phyloP scores from a whole-genome alignment of 768 basidiomycete species.

The Auriscalpium microsporum region DNA sequence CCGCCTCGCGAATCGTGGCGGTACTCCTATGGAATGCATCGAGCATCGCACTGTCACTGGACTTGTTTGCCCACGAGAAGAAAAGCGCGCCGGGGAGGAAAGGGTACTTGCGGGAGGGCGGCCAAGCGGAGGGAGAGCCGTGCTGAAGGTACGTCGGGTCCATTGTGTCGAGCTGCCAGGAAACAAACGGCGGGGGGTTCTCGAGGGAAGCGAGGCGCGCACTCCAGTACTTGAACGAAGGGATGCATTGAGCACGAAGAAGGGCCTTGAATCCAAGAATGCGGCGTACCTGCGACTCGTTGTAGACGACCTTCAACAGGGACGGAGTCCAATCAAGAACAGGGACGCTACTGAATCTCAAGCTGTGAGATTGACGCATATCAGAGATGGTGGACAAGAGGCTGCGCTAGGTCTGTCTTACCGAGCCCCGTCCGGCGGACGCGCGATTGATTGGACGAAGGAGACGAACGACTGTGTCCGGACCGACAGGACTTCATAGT shows the following conservation, averaged over 20 bases:
- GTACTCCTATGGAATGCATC: not conserved
- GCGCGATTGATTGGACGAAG: not conserved
- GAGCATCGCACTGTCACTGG: not conserved
- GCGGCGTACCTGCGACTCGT: not conserved
- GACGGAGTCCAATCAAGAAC: not conserved
- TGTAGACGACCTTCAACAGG: not conserved
- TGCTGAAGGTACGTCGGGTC: not conserved
- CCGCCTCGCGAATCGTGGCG: not conserved
- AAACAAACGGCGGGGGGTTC: not conserved
- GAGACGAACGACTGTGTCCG: not conserved
- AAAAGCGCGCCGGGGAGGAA: not conserved
- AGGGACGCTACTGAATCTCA: not conserved
- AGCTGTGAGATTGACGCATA: not conserved
- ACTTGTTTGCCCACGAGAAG: not conserved
- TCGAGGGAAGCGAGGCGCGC: not conserved
- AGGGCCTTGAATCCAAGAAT: not conserved
- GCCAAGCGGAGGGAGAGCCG: conserved; percentile 6
- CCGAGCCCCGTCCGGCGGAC: not conserved
- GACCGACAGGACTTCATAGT: not conserved
- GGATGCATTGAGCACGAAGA: not conserved
- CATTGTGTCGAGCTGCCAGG: not conserved
- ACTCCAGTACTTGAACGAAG: conserved; percentile 1
- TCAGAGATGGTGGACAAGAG: not conserved
- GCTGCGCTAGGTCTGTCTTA: not conserved
- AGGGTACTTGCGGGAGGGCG: conserved; percentile 1